Base-by-base conservation (phyloP, 257 asterid species). In the Fraxinus excelsior region DNA sequence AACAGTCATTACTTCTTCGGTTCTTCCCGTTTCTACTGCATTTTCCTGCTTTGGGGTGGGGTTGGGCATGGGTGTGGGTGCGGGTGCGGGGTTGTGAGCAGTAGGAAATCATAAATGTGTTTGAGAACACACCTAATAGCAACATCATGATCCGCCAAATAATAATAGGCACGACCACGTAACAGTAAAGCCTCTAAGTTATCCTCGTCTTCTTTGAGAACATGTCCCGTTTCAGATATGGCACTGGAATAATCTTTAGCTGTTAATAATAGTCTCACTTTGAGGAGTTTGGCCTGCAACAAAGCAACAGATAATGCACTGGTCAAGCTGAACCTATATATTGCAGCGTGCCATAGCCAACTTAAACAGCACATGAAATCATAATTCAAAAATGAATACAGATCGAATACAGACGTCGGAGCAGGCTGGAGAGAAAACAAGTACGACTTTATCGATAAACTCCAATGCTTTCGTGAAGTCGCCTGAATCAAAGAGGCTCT, bases 91-190 rank as follows among this genome's bases (percentile, higher is more conserved):
- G 58, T 40, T 42, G 44, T 11, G 82, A 68, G 67, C n/a, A 34
- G 60, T 12, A 32, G 46, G 58, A 74, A 51, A 71, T 35, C 44
- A 18, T 38, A 16, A 72, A 77, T 44, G 34, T 56, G 46, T 70
- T 42, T 44, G 23, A 37, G 56, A 68, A 75, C 92, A 21, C 79
- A 92, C 97, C 94, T 87, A 65, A 76, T 78, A 70, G 98, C 94
- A 73, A 94, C 93, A 84, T 94, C 98, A 80, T 94, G 98, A 85
- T 94, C 97, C 28, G 94, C 98, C 67, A 94, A 86, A 85, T 92
- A 94, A 84, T 91, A 92, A 83, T 94, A 94, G 68, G 97, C 97
- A 79, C 96, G 94, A 21, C 98, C 97, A 70, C 97, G 97, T 76
- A 92, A 87, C 53, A 92, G 88, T 85, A 94, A 87, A 34, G 97